Percentiles rank a stretch among this genome's conserved stretches.
phyloP scores from a whole-genome alignment of 371 early-diverging fungal genomes.

The Apophysomyces ossiformis region DNA sequence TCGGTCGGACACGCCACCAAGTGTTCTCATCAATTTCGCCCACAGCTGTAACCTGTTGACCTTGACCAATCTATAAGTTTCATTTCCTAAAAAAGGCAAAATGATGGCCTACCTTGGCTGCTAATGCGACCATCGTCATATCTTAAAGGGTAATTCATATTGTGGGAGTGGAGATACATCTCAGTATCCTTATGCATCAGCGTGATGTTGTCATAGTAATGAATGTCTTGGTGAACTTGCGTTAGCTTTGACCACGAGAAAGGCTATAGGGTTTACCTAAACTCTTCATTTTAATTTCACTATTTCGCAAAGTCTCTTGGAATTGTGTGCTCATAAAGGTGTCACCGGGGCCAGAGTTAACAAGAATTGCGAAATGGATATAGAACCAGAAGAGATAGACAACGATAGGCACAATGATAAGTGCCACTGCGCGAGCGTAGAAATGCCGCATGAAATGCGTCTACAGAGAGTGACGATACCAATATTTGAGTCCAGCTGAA shows the following conservation, averaged over 20 bases:
- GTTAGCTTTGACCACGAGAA: not conserved
- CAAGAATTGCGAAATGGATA: constrained; percentile 81
- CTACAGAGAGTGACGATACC: constrained; percentile 33
- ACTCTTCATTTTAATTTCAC: constrained; percentile 64
- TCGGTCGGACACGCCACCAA: constrained; percentile 81
- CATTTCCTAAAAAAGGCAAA: not conserved
- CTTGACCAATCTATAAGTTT: constrained; percentile 24
- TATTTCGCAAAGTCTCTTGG: constrained; percentile 88
- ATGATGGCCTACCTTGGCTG: constrained; percentile 60
- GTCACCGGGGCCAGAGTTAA: constrained; percentile 91
- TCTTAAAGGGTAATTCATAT: constrained; percentile 82
- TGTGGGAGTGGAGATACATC: constrained; percentile 85
- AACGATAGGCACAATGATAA: constrained; percentile 79
- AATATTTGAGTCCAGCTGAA: not conserved
- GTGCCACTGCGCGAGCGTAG: constrained; percentile 64
- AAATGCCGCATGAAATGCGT: constrained; percentile 70
- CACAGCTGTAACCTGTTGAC: constrained; percentile 93
- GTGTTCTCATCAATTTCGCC: constrained; percentile 76
- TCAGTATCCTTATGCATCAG: constrained; percentile 78
- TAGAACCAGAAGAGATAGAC: constrained; percentile 82
- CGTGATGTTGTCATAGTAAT: constrained; percentile 82
- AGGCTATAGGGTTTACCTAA: constrained; percentile 32
- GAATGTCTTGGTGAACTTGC: constrained; percentile 57
- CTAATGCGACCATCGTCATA: constrained; percentile 94
- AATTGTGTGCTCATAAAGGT: constrained; percentile 90